Evolutionary conservation across 2,329 filamentous ascomycete species (phyloP).

Genomic region (Pyrenochaeta sp.): DNA sequence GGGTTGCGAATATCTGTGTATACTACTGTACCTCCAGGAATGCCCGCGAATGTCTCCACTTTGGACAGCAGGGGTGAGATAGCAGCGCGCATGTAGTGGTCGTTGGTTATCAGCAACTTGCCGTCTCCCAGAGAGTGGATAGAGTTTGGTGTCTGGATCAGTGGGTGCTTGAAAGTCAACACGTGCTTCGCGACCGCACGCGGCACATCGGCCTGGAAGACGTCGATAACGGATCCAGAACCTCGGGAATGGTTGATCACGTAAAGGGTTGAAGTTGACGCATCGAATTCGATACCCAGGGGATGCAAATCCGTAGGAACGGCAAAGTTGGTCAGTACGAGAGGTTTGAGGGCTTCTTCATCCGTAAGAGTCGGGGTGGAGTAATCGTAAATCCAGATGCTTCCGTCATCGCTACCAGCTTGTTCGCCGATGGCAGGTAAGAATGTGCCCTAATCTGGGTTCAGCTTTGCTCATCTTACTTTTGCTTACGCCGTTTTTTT

Average conservation of each 20-base stretch:
- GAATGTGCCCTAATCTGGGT: slow-evolving; percentile 40
- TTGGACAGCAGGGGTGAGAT: slow-evolving; percentile 36
- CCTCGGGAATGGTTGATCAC: slow-evolving; percentile 51
- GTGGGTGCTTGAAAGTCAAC: slow-evolving; percentile 40
- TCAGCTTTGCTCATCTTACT: background rate
- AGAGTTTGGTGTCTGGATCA: slow-evolving; percentile 51
- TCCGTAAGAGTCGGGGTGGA: slow-evolving; percentile 25
- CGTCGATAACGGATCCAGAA: slow-evolving; percentile 35
- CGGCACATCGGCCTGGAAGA: slow-evolving; percentile 44
- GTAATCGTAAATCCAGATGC: slow-evolving; percentile 53
- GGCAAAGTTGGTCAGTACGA: slow-evolving; percentile 37
- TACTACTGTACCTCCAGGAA: slow-evolving; percentile 49
- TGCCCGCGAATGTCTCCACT: slow-evolving; percentile 50
- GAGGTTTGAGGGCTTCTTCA: slow-evolving; percentile 26
- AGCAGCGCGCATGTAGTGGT: slow-evolving; percentile 49
- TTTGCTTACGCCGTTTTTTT: background rate
- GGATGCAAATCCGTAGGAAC: slow-evolving; percentile 51
- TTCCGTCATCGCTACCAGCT: slow-evolving; percentile 27
- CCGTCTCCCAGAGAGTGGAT: slow-evolving; percentile 44
- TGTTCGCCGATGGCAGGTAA: slow-evolving; percentile 14
- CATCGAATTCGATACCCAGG: slow-evolving; percentile 51
- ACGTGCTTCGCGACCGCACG: slow-evolving; percentile 37
- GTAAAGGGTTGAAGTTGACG: slow-evolving; percentile 46
- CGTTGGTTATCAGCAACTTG: slow-evolving; percentile 53
- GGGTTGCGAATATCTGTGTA: slow-evolving; percentile 39